Evolutionary conservation across 2,329 filamentous ascomycete species (phyloP).

Genomic region (Capronia coronata): DNA sequence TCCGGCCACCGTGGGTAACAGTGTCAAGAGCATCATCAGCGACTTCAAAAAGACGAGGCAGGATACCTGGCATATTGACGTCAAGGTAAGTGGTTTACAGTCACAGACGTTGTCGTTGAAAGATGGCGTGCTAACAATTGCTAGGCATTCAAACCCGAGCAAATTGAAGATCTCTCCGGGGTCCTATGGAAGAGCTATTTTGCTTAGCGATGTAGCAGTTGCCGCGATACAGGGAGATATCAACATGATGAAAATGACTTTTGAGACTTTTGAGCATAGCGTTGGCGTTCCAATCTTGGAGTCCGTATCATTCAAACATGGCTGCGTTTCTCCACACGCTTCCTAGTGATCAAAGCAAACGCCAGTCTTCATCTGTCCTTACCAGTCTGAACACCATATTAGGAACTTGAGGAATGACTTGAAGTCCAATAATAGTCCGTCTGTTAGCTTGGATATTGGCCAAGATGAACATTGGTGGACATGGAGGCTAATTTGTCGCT

Average conservation of each 20-base stretch:
- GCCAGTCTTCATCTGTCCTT: not conserved
- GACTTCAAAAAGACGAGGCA: constrained; percentile 99
- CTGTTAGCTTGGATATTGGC: no score
- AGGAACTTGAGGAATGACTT: not conserved
- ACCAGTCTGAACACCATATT: not conserved
- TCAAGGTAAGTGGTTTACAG: constrained; percentile 66
- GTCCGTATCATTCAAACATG: not conserved
- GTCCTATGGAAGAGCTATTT: constrained; percentile 99
- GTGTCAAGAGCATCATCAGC: constrained; percentile 85
- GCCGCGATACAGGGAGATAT: not conserved
- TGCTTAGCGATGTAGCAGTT: constrained; percentile 48
- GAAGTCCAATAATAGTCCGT: no score
- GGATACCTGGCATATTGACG: constrained; percentile 96
- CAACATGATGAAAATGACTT: not conserved
- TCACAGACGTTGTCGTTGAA: constrained; percentile 14
- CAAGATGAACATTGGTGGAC: no score
- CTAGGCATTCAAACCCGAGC: constrained; percentile 79
- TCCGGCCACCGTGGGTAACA: constrained; percentile 86
- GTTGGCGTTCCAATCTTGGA: constrained; percentile 6
- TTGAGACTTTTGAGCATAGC: constrained; percentile 13
- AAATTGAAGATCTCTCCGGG: constrained; percentile 89
- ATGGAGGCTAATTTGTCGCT: no score
- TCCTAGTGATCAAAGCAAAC: not conserved
- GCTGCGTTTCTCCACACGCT: not conserved
- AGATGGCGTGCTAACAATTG: constrained; percentile 26